phyloP scores from a whole-genome alignment of 2,329 filamentous ascomycete species.

The Raffaelea albimanens region DNA sequence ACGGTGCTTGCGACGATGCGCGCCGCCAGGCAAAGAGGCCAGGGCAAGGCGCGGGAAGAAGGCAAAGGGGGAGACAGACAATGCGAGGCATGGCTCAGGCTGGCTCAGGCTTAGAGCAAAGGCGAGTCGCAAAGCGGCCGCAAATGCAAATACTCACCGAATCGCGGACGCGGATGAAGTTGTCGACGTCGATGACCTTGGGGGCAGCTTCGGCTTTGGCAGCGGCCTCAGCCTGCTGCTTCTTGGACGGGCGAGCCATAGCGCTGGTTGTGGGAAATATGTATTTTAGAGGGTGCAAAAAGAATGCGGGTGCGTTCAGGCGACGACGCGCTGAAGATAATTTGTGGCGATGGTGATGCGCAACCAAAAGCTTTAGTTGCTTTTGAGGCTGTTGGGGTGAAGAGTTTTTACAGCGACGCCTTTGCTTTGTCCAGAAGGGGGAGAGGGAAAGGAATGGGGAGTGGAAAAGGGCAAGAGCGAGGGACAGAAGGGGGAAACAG shows the following conservation, averaged over 20 bases:
- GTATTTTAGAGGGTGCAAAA: slow-evolving; percentile 2
- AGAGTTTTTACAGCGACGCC: no score
- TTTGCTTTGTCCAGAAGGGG: no score
- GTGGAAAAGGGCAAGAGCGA: neutral
- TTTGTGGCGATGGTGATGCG: slow-evolving; percentile 10
- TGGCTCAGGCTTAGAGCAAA: slow-evolving; percentile 3
- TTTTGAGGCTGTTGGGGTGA: slow-evolving; percentile 8
- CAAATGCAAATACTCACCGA: slow-evolving; percentile 50
- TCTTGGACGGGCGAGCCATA: slow-evolving; percentile 18
- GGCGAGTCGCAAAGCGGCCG: slow-evolving; percentile 3
- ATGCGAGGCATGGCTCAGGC: no score
- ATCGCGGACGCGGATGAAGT: slow-evolving; percentile 73
- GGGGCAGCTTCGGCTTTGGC: slow-evolving; percentile 24
- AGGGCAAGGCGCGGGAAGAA: neutral
- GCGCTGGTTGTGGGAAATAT: slow-evolving; percentile 9
- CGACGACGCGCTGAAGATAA: slow-evolving; percentile 1
- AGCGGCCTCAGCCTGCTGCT: slow-evolving; percentile 15
- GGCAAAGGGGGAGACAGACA: neutral
- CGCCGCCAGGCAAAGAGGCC: no score
- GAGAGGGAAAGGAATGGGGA: neutral
- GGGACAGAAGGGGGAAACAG: neutral
- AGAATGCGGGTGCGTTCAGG: neutral
- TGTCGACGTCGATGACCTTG: slow-evolving; percentile 56
- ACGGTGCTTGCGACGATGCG: no score
- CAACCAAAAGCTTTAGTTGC: slow-evolving; percentile 8